phyloP scores from a whole-genome alignment of 2,329 filamentous ascomycete species.

The Colletotrichum musicola region DNA sequence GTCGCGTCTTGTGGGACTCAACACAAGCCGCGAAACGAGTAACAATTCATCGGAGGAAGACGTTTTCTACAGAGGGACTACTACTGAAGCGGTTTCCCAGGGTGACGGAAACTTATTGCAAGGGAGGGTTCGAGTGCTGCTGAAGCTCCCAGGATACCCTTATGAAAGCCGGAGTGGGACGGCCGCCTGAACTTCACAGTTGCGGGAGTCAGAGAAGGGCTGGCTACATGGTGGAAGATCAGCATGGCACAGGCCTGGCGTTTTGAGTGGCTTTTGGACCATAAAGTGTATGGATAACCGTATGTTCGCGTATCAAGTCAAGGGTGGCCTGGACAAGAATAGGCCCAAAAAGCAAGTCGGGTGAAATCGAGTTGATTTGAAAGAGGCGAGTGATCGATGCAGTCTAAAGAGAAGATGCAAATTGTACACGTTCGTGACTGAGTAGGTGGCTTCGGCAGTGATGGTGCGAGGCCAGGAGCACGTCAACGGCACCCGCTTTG shows the following conservation, averaged over 20 bases:
- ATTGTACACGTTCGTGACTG: neutral
- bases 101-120: neutral
- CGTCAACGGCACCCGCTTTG: too few relatives aligned
- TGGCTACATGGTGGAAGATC: neutral
- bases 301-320: slow-evolving; percentile 9
- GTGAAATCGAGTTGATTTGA: neutral
- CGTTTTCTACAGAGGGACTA: neutral
- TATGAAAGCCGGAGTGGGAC: neutral
- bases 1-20: too few relatives aligned
- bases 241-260: slow-evolving; percentile 21
- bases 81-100: neutral
- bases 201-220: neutral
- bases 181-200: neutral
- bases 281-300: slow-evolving; percentile 25
- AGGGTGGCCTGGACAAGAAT: neutral
- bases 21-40: too few relatives aligned
- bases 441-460: too few relatives aligned
- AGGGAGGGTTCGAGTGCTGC: neutral
- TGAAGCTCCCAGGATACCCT: slow-evolving; percentile 11
- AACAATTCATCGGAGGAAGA: too few relatives aligned
- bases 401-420: neutral
- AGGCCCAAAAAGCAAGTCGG: slow-evolving; percentile 1
- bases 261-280: slow-evolving; percentile 16
- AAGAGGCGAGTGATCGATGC: neutral
- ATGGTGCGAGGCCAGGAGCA: too few relatives aligned